Evolutionary conservation across 192 early-diverging fungal genomes (phyloP).

Genomic region (Jimgerdemannia lactiflua): DNA sequence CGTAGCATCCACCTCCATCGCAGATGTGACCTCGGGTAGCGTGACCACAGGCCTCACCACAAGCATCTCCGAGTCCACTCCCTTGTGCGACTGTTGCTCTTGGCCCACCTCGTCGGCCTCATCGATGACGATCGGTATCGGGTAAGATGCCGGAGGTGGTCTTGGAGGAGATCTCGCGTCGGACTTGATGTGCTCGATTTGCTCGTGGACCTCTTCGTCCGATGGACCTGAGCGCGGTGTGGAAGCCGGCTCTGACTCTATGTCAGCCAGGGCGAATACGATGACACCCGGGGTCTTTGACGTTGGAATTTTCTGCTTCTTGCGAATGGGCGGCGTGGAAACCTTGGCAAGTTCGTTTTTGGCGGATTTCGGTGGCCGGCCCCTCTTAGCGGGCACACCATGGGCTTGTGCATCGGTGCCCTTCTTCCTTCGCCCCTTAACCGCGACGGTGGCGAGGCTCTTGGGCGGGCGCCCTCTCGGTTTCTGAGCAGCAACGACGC

Average conservation of each 20-base stretch:
- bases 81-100: not conserved
- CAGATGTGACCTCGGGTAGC: too few species aligned
- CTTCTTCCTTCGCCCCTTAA: not conserved
- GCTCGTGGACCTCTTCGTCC: not conserved
- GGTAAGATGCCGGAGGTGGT: not conserved
- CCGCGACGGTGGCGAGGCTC: not conserved
- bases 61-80: too few species aligned
- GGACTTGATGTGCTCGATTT: not conserved
- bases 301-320: not conserved
- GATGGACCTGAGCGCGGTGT: not conserved
- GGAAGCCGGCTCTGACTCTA: not conserved
- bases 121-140: not conserved
- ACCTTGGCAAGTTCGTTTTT: not conserved
- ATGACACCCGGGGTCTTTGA: not conserved
- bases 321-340: not conserved
- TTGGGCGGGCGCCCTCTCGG: not conserved
- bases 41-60: too few species aligned
- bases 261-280: not conserved
- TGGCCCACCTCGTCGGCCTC: not conserved
- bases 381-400: not conserved
- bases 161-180: not conserved
- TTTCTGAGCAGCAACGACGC: not conserved
- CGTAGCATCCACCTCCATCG: too few species aligned
- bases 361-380: not conserved
- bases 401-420: not conserved